Evolutionary conservation across 2,329 filamentous ascomycete genomes (phyloP).

Genomic region (Pseudogymnoascus sp.): DNA sequence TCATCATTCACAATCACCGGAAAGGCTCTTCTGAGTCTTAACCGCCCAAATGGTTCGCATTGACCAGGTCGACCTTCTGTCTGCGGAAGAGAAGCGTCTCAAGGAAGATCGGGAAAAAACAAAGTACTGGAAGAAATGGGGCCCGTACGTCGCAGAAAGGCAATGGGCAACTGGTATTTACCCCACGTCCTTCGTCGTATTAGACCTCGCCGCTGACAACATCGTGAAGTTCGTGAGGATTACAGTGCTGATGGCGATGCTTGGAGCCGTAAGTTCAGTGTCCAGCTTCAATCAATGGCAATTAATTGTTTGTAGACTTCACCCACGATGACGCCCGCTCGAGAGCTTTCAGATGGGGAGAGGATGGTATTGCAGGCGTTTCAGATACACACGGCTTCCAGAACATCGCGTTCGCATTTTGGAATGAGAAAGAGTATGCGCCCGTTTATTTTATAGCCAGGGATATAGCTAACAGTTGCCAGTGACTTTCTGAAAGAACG

Average conservation of each 20-base stretch:
- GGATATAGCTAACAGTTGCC: constrained; percentile 34
- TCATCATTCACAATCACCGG: constrained; percentile 3
- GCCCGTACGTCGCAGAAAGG: constrained; percentile 84
- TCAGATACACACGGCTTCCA: constrained; percentile 86
- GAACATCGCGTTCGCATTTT: constrained; percentile 93
- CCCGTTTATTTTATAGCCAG: not conserved
- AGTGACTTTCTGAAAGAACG: constrained; percentile 93
- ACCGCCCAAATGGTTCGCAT: constrained; percentile 69
- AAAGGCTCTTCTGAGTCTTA: not conserved
- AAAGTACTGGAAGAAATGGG: constrained; percentile 99
- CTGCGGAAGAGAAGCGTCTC: constrained; percentile 83
- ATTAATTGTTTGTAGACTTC: constrained; percentile 60
- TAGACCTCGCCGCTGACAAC: constrained; percentile 15
- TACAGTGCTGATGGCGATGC: constrained; percentile 86
- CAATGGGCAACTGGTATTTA: constrained; percentile 84
- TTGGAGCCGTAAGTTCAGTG: constrained; percentile 72
- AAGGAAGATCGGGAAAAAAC: constrained; percentile 74
- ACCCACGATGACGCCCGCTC: constrained; percentile 87
- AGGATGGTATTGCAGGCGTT: constrained; percentile 93
- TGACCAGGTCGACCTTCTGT: constrained; percentile 80
- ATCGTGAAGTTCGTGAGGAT: constrained; percentile 71
- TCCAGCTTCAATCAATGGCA: constrained; percentile 12
- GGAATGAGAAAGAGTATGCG: constrained; percentile 90
- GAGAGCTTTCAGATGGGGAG: constrained; percentile 88
- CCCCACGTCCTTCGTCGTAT: not conserved